Evolutionary conservation across 139 green algal genomes (phyloP).

Genomic region (Coccomyxa sp.): DNA sequence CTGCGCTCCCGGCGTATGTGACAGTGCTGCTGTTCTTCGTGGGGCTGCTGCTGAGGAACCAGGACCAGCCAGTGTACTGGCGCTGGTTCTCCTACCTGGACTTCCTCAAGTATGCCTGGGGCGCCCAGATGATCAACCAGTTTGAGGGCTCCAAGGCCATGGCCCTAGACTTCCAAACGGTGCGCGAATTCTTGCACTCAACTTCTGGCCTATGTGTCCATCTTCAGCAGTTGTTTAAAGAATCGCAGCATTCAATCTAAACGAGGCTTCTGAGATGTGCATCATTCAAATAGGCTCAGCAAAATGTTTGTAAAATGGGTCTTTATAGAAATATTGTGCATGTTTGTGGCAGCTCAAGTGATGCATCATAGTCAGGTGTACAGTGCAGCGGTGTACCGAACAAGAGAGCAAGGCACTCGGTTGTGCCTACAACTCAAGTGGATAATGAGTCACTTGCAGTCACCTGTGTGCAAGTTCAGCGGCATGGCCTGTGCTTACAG

Average conservation of each 20-base stretch:
- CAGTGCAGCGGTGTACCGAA: background rate
- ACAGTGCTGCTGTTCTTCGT: conserved; percentile 54
- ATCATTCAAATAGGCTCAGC: background rate
- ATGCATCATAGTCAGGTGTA: conserved; percentile 1
- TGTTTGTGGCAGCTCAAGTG: too few species aligned
- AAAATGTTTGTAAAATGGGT: background rate
- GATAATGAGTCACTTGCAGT: too few species aligned
- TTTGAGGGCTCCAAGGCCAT: conserved; percentile 30
- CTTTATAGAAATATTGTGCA: too few species aligned
- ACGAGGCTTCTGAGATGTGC: background rate
- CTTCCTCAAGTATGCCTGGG: conserved; percentile 14
- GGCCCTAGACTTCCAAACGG: background rate
- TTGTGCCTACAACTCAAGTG: background rate
- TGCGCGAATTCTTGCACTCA: background rate
- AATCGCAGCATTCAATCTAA: background rate
- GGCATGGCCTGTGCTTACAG: background rate
- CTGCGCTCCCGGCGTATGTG: conserved; percentile 42
- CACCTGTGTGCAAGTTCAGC: background rate
- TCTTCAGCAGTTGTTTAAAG: background rate
- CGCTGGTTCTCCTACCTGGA: conserved; percentile 6
- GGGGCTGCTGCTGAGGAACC: conserved; percentile 53
- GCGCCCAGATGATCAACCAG: conserved; percentile 62
- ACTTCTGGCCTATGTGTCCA: background rate
- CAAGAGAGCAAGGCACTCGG: background rate
- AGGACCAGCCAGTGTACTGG: conserved; percentile 55